Evolutionary conservation across 176 grass and related monocot genomes (phyloP).

Genomic region (Paspalum vaginatum): DNA sequence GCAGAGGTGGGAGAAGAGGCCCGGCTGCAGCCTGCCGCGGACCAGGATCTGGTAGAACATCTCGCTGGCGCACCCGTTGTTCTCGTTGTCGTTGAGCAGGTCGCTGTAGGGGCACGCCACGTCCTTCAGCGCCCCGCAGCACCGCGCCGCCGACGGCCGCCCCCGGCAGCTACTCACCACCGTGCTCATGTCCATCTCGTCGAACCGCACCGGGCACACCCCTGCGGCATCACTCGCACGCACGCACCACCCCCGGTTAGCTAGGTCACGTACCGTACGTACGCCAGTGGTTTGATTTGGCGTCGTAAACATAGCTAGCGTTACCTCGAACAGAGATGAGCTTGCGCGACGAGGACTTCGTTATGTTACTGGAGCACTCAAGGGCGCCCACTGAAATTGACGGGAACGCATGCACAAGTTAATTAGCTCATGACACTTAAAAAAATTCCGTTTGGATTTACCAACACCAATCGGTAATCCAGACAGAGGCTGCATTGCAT

Average conservation of each 20-base stretch:
- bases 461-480: too few relatives aligned
- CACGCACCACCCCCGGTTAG: background rate
- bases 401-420: too few relatives aligned
- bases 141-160: background rate
- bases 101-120: slow-evolving; percentile 35
- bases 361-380: background rate
- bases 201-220: slow-evolving; percentile 34
- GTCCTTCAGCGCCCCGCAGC: slow-evolving; percentile 31
- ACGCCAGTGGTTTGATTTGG: too few relatives aligned
- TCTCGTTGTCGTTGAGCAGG: slow-evolving; percentile 10
- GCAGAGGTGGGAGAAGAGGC: slow-evolving; percentile 36
- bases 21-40: background rate
- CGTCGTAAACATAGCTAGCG: background rate
- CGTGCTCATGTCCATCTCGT: background rate
- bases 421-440: background rate
- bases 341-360: background rate
- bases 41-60: slow-evolving; percentile 32
- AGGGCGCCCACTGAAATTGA: slow-evolving; percentile 30
- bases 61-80: slow-evolving; percentile 27
- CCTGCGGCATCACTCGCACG: background rate
- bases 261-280: too few relatives aligned
- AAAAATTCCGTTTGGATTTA: background rate
- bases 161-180: background rate
- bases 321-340: background rate
- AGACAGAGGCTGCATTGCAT: background rate